These are phyloP conservation scores for Amanita pallidorosea DNA, from an alignment of 768 basidiomycete genomes.

Conservation along the genomic window DNA sequence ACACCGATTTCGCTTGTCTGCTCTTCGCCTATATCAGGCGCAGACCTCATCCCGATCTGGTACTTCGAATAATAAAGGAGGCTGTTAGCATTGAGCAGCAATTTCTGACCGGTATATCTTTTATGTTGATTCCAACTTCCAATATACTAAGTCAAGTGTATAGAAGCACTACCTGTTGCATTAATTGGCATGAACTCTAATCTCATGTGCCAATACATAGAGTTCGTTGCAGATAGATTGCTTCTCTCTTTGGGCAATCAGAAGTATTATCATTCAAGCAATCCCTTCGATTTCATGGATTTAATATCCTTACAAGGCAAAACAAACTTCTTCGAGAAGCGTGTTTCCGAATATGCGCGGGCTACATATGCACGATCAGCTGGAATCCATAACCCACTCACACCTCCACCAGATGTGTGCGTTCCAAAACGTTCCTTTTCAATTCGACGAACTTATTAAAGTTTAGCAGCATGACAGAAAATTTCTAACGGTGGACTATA, in stretches of 20 bases:
- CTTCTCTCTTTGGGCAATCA: constrained; percentile 79
- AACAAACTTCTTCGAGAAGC: constrained; percentile 89
- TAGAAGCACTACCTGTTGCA: constrained; percentile 76
- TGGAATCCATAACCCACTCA: not conserved
- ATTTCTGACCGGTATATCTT: constrained; percentile 61
- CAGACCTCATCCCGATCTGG: constrained; percentile 76
- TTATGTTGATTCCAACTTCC: constrained; percentile 16
- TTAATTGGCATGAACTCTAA: constrained; percentile 91
- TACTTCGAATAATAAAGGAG: constrained; percentile 65
- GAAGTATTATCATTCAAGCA: constrained; percentile 61
- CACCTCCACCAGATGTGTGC: not conserved
- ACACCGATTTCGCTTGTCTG: constrained; percentile 94
- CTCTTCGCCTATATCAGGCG: constrained; percentile 80
- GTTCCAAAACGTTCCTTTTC: constrained; percentile 11
- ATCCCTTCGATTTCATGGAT: constrained; percentile 85
- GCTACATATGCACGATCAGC: constrained; percentile 22
- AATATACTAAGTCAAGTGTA: not conserved
- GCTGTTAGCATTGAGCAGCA: constrained; percentile 87
- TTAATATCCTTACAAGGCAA: constrained; percentile 86
- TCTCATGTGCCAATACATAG: constrained; percentile 90
- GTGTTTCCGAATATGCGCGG: constrained; percentile 68
- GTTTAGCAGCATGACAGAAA: not conserved
- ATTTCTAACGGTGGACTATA: not conserved
- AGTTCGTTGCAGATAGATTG: constrained; percentile 87
- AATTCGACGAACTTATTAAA: not conserved